phyloP scores from a whole-genome alignment of 2,329 filamentous ascomycete species.

The Periconia sp. region DNA sequence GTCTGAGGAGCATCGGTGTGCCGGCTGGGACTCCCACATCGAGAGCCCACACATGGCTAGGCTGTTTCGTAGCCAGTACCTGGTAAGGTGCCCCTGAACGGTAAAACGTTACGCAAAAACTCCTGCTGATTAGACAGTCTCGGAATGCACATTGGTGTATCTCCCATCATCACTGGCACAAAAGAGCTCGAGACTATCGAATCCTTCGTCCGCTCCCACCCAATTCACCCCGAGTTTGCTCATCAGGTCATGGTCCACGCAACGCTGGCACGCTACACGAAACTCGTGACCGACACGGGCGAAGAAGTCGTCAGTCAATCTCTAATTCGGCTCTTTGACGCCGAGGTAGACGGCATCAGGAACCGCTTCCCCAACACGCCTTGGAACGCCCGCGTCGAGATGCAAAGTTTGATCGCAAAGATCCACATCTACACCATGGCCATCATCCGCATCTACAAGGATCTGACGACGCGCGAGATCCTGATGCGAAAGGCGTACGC shows the following conservation, averaged over 20 bases:
- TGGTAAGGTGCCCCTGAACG: slow-evolving; percentile 13
- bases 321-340: slow-evolving; percentile 21
- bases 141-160: slow-evolving; percentile 19
- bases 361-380: slow-evolving; percentile 11
- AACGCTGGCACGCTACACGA: slow-evolving; percentile 22
- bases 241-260: slow-evolving; percentile 25
- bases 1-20: slow-evolving; percentile 18
- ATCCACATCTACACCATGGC: slow-evolving; percentile 23
- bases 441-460: slow-evolving; percentile 19
- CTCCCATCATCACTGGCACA: slow-evolving; percentile 14
- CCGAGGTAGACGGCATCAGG: slow-evolving; percentile 20
- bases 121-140: slow-evolving; percentile 8
- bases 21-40: slow-evolving; percentile 13
- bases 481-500: slow-evolving; percentile 20
- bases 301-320: slow-evolving; percentile 19
- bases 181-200: slow-evolving; percentile 22
- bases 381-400: slow-evolving; percentile 18
- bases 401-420: slow-evolving; percentile 17
- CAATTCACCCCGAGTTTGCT: slow-evolving; percentile 19
- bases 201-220: slow-evolving; percentile 16
- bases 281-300: slow-evolving; percentile 17
- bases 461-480: slow-evolving; percentile 18
- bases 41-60: slow-evolving; percentile 23
- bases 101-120: neutral
- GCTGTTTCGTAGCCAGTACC: slow-evolving; percentile 21